These are phyloP conservation scores for Candida buenavistaensis DNA, from an alignment of 1,139 yeast genomes.

Conservation along the genomic window DNA sequence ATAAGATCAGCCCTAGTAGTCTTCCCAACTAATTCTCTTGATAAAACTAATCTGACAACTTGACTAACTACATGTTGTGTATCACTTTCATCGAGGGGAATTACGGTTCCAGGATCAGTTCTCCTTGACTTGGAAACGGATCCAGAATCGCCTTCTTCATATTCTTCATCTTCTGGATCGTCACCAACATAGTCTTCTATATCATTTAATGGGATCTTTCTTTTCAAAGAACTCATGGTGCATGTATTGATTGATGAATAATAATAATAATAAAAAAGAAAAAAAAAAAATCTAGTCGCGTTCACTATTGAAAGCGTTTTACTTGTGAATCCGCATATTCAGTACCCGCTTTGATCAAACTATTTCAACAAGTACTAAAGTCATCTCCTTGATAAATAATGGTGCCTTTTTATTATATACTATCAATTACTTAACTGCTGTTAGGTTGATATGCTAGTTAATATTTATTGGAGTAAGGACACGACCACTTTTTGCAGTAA, in stretches of 20 bases:
- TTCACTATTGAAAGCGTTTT: no score
- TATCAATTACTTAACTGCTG: no score
- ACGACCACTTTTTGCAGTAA: no score
- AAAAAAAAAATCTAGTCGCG: background rate
- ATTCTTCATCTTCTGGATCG: background rate
- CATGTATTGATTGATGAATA: background rate
- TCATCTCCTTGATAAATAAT: no score
- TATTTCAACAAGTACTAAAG: no score
- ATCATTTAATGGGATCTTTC: background rate
- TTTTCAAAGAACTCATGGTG: background rate
- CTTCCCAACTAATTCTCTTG: slow-evolving; percentile 26
- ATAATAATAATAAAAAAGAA: background rate
- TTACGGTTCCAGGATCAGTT: background rate
- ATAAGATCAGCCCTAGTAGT: slow-evolving; percentile 17
- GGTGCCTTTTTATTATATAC: no score
- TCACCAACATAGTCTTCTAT: background rate
- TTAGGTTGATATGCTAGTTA: no score
- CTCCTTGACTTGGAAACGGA: no score
- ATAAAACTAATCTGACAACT: slow-evolving; percentile 24
- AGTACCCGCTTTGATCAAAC: no score
- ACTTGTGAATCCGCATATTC: no score
- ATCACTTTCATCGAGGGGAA: slow-evolving; percentile 9
- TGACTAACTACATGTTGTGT: slow-evolving; percentile 17
- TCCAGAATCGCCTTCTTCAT: no score
- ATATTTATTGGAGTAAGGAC: no score